Base-by-base conservation (phyloP, 1,284 basidiomycete genomes). In the Sporisorium sorghi region DNA sequence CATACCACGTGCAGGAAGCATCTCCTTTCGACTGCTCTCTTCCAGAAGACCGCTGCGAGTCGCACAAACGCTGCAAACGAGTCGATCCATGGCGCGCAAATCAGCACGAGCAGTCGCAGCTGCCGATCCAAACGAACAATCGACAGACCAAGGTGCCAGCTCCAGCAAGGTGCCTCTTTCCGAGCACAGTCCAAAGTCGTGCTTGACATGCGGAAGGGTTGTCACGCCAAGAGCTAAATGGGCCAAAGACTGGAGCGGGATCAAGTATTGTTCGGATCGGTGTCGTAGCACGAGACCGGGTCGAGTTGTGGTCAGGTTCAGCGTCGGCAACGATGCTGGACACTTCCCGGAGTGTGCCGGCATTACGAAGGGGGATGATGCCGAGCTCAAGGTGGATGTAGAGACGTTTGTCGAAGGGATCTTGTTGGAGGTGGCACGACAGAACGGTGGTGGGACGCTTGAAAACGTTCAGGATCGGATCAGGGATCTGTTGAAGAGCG, bases 141-240 rank as follows among this genome's bases (percentile, higher is more conserved):
- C 50, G 12, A n/a, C 23, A 14, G 26, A 54, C 19, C 49, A 54
- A 1, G 40, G 30, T 9, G 26, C 44, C 3, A 10, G 28, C 10
- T 26, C 21, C 5, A 55, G 37, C 35, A 61, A 58, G 15, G 46
- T 51, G 0, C 2, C 55, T 8, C 42, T 59, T 2, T 55, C 51
- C 2, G 43, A 56, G 15, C 59, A 72, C 15, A 44, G 33, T 6
- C 49, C 67, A 1, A 79, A 76, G 21, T 54, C 76, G 3, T 80
- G 78, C 51, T 24, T 67, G 42, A 79, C 77, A 8, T 80, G 77
- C 42, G 77, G 66, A 12, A n/a, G 78, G 15, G 53, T 74, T 28
- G 79, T 80, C 47, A 80, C 78, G 5, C 77, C 78, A n/a, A 53
- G 78, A 10, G 66, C 73, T 14, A 80, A 79, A 23, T 80, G 78